A percentile compares a stretch with the other conserved stretches of the same genome.
phyloP scores from a whole-genome alignment of 352 stramenopile species.

The Phytophthora cryptogea region DNA sequence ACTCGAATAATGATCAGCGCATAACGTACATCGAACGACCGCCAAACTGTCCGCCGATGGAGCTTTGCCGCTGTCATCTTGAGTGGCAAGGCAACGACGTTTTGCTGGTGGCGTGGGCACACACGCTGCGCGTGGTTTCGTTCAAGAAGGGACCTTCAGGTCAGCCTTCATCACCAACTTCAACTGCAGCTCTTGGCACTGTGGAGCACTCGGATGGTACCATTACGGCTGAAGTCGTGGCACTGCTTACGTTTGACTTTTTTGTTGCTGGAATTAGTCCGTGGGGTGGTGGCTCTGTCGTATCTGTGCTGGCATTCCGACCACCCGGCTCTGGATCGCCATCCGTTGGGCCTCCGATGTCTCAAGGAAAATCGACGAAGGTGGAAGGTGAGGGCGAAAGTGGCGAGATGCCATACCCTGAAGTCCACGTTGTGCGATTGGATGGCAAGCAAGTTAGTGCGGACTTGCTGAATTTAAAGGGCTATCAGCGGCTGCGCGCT shows the following conservation, averaged over 20 bases:
- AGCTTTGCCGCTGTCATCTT: conserved; percentile 80
- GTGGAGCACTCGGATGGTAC: conserved; percentile 32
- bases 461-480: conserved; percentile 75
- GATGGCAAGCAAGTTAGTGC: conserved; percentile 88
- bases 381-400: conserved; percentile 76
- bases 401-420: conserved; percentile 76
- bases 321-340: conserved; percentile 51
- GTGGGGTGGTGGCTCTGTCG: conserved; percentile 55
- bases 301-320: conserved; percentile 76
- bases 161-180: conserved; percentile 41
- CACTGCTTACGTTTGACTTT: conserved; percentile 83
- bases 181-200: conserved; percentile 31
- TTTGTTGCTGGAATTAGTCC: conserved; percentile 79
- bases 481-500: conserved; percentile 74
- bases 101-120: conserved; percentile 78
- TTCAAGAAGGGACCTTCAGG: conserved; percentile 57
- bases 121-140: conserved; percentile 78
- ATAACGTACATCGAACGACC: conserved; percentile 86
- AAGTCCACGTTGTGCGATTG: conserved; percentile 88
- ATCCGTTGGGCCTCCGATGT: conserved; percentile 15
- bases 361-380: conserved; percentile 40
- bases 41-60: conserved; percentile 79
- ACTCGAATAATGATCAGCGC: conserved; percentile 70
- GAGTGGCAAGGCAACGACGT: conserved; percentile 67
- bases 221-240: conserved; percentile 68